Base-by-base conservation (phyloP, 306 rosid genomes). In the Vigna hirtella region DNA sequence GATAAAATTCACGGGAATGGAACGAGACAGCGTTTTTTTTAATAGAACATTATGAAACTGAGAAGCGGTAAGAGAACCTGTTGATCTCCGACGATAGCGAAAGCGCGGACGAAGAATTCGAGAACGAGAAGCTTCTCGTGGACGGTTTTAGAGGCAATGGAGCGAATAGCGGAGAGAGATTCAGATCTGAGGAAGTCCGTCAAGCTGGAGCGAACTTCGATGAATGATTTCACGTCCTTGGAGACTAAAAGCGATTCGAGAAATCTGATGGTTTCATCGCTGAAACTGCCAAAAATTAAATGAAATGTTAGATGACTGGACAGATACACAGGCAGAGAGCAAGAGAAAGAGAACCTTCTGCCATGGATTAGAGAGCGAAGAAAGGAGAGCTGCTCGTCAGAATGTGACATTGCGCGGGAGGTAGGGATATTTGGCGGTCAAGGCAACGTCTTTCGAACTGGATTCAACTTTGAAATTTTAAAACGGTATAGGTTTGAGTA, bases 71-170 rank as follows among this genome's bases (percentile, higher is more conserved):
- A 58, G 71, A 55, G 62, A 57, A 77, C 98, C 93, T 91, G 91
- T 47, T 66, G 79, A 74, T 95, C 98, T 52, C 93, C 96, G 34
- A 88, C 74, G 61, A 92, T 87, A 30, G 90, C 90, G 55, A 89
- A 95, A 67, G 93, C 87, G 22, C 76, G 89, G 72, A 92, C 92
- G 28, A 92, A 83, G 83, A 91, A 95, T 5, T 95, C 90, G 71
- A 95, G 87, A 49, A 84, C 81, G 20, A 89, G 48, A 77, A 92
- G 96, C 90, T 89, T 92, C 64, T 90, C 84, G 45, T 71, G 88
- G 22, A 86, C 76, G 48, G 88, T 47, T 82, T 95, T 89, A 5
- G 82, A 67, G 1, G 80, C 64, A 28, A 82, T 77, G 16, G 92
- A 91, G 9, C 83, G 82, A 15, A 92, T 79, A 34, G 77, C 53